A percentile compares a stretch with the other conserved stretches of the same genome.
Conservation (phyloP, 306 rosid genomes). For the Urtica urens region DNA sequence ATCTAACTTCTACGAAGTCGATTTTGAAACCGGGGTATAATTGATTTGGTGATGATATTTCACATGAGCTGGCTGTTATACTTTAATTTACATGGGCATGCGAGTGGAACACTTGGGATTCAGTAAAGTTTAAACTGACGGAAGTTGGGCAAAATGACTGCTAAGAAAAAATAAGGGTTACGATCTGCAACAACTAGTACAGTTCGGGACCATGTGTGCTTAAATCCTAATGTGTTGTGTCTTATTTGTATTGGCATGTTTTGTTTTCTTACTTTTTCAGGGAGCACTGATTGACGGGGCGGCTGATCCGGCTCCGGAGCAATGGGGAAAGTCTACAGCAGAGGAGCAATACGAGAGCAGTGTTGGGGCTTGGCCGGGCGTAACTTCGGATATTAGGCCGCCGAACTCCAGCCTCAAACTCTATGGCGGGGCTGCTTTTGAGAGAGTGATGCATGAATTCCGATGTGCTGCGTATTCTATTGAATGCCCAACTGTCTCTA, state of each 20-base stretch:
- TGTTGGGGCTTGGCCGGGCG: constrained; percentile 91
- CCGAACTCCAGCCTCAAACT: constrained; percentile 86
- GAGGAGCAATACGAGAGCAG: constrained; percentile 81
- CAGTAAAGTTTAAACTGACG: no score
- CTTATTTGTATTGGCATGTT: not conserved
- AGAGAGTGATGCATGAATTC: constrained; percentile 90
- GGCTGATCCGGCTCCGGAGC: constrained; percentile 97
- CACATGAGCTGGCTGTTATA: not conserved
- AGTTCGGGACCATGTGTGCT: no score
- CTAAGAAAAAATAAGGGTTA: no score
- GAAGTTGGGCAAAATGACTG: no score
- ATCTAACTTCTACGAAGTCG: no score
- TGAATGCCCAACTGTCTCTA: constrained; percentile 81
- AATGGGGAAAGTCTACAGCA: constrained; percentile 81
- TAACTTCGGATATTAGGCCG: constrained; percentile 50
- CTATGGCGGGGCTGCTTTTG: constrained; percentile 98
- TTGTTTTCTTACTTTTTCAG: constrained; percentile 20
- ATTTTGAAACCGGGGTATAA: no score
- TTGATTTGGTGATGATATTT: not conserved
- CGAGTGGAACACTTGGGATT: no score
- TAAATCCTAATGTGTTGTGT: not conserved
- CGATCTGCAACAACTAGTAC: no score
- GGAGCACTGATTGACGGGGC: constrained; percentile 91
- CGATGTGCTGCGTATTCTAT: constrained; percentile 93
- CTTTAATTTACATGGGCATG: not conserved